These are phyloP conservation scores for Candida gorgasii DNA, from an alignment of 805 yeast genomes.

Conservation along the genomic window DNA sequence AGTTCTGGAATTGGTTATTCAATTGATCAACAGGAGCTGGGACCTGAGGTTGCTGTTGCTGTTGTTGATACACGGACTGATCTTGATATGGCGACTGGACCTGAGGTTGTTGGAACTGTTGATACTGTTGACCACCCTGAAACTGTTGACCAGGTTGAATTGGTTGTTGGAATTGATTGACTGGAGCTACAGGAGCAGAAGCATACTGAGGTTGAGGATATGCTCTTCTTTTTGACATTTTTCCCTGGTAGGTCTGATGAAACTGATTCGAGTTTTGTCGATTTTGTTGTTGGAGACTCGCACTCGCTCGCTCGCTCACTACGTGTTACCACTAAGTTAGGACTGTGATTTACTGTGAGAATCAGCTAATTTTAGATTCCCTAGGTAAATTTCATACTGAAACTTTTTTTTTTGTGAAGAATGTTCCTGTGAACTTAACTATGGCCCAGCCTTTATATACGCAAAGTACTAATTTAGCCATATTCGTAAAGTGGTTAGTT, in stretches of 20 bases:
- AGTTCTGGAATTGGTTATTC: conserved; percentile 31
- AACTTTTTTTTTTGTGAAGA: no score
- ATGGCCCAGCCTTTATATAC: no score
- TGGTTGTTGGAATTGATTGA: conserved; percentile 8
- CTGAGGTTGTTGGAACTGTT: conserved; percentile 7
- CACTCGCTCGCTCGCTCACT: neutral
- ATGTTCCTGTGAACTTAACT: no score
- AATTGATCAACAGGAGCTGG: conserved; percentile 26
- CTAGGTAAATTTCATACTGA: neutral
- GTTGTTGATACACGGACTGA: conserved; percentile 2
- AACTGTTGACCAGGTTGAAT: conserved; percentile 1
- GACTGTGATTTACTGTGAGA: neutral
- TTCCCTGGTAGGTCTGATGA: neutral
- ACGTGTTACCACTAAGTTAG: conserved; percentile 1
- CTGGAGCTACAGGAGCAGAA: conserved; percentile 23
- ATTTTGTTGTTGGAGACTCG: conserved; percentile 3
- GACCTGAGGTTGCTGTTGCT: conserved; percentile 2
- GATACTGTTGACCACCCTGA: conserved; percentile 5
- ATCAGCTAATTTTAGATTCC: neutral
- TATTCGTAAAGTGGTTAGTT: no score
- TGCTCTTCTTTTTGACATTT: conserved; percentile 42
- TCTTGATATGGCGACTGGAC: conserved; percentile 25
- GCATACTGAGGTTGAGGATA: conserved; percentile 49
- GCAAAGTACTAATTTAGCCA: no score
- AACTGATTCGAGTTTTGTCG: conserved; percentile 2